Evolutionary conservation across 768 basidiomycete genomes (phyloP), one percentile per base, ranked within the genome.

Genomic region (Chalciporus piperatus): DNA sequence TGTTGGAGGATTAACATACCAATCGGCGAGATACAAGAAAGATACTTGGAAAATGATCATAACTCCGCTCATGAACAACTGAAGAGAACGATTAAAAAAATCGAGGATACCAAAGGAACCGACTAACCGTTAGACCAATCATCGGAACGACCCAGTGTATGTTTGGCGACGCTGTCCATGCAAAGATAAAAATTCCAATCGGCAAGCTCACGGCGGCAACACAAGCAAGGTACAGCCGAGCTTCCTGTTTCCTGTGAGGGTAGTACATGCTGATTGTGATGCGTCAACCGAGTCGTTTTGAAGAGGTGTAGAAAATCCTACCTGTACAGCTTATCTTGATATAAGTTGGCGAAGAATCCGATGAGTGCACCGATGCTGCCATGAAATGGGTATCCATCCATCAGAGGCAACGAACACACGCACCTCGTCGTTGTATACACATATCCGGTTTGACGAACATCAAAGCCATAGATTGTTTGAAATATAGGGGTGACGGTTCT

Each of bases 181-280:
- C 86, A 58, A 83, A 89, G 14, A 88, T 79, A 64, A 87, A 81
- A 76, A 86, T 82, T 25, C 76, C 77, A 1, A 72, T 54, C 0
- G 84, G 84, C 50, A 84, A 70, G 6, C 80, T 62, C 20, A 85
- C 41, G 0, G 74, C 82, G 1, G 80, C 82, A 20, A 72, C 60
- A 61, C 83, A 82, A 23, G 81, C 75, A 16, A 71, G 60, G 49
- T 81, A 83, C 17, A 87, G 61, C 7, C 85, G 76, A 0, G 85
- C 85, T 67, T 87, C 85, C 9, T 72, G 74, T 5, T 75, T 62
- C 48, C 41, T 66, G n/a, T 6, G 50, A 8, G 53, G 1, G 41
- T 56, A 56, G 33, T 68, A 16, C 23, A 27, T 63, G 40, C 64
- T 66, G 28, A 2, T 54, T 39, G 70, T 66, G 22, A 56, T 71